These are phyloP conservation scores for Blumeriella jaapii DNA, from an alignment of 2,329 filamentous ascomycete genomes.

Conservation along the genomic window DNA sequence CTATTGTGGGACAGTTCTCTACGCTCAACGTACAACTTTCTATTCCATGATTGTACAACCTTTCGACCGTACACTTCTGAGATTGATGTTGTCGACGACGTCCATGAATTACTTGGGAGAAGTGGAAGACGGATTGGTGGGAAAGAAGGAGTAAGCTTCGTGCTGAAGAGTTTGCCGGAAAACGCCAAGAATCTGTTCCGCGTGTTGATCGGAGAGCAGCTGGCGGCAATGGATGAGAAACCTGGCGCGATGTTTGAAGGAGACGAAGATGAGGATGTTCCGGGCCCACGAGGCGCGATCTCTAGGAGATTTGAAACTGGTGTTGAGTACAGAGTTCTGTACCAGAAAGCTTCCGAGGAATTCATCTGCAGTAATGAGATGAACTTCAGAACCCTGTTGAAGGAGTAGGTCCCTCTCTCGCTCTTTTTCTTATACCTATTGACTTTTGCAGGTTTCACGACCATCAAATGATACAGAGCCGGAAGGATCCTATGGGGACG, in stretches of 20 bases:
- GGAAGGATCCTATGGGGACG: conserved; percentile 73
- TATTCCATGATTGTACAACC: conserved; percentile 91
- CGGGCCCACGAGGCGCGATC: conserved; percentile 23
- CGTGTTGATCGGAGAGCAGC: conserved; percentile 72
- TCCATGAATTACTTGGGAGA: conserved; percentile 75
- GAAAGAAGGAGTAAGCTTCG: conserved; percentile 83
- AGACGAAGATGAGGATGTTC: conserved; percentile 38
- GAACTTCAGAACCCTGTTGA: conserved; percentile 84
- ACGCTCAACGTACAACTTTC: conserved; percentile 72
- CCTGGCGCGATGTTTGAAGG: conserved; percentile 37
- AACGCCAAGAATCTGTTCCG: conserved; percentile 84
- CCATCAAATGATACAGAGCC: conserved; percentile 90
- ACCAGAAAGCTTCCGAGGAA: conserved; percentile 91
- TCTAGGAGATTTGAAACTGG: conserved; percentile 36
- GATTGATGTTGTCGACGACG: conserved; percentile 77
- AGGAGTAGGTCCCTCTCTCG: conserved; percentile 51
- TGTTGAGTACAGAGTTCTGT: conserved; percentile 82
- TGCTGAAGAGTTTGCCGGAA: conserved; percentile 79
- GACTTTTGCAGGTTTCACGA: conserved; percentile 64
- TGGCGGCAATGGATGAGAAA: conserved; percentile 51
- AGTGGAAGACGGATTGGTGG: conserved; percentile 72
- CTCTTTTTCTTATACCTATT: conserved; percentile 11
- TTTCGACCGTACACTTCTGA: conserved; percentile 66
- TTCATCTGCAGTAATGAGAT: conserved; percentile 97
- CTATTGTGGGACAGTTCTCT: conserved; percentile 82